Conservation (phyloP, 805 yeast species). For the Lachancea quebecensis region DNA sequence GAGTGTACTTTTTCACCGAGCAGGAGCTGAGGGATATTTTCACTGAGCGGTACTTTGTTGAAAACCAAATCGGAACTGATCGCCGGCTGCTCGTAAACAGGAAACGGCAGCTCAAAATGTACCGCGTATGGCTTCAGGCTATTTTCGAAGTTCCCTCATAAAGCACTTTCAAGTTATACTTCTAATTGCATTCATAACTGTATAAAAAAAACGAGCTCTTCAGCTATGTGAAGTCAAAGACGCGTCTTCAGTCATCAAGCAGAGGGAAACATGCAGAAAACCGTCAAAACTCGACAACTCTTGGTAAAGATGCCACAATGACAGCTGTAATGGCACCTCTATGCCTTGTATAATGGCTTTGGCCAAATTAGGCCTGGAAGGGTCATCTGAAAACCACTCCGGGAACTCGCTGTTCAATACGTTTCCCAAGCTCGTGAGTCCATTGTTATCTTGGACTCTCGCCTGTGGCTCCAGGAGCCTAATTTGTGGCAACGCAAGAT, state of each 20-base stretch:
- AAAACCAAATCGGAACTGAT: constrained; percentile 78
- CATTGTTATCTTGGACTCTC: constrained; percentile 10
- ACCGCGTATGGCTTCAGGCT: constrained; percentile 94
- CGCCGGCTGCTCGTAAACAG: constrained; percentile 86
- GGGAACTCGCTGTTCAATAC: constrained; percentile 38
- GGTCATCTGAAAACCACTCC: constrained; percentile 38
- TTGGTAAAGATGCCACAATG: constrained; percentile 40
- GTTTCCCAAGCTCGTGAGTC: constrained; percentile 32
- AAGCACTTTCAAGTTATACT: background rate
- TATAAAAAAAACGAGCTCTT: background rate
- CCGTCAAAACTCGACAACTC: constrained; percentile 53
- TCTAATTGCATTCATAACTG: background rate
- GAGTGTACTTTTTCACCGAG: constrained; percentile 95
- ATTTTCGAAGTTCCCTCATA: constrained; percentile 49
- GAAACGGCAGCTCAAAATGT: constrained; percentile 90
- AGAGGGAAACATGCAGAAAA: constrained; percentile 42
- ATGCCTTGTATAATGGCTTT: constrained; percentile 45
- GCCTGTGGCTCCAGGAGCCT: constrained; percentile 32
- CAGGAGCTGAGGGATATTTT: constrained; percentile 79
- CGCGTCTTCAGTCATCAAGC: constrained; percentile 8
- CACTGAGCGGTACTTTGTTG: constrained; percentile 51
- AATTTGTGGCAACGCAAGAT: constrained; percentile 35
- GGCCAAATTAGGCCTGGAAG: constrained; percentile 18
- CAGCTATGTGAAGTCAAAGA: background rate
- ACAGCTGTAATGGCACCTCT: constrained; percentile 37